phyloP scores from a whole-genome alignment of 768 basidiomycete genomes.

The Coprinopsis marcescibilis region DNA sequence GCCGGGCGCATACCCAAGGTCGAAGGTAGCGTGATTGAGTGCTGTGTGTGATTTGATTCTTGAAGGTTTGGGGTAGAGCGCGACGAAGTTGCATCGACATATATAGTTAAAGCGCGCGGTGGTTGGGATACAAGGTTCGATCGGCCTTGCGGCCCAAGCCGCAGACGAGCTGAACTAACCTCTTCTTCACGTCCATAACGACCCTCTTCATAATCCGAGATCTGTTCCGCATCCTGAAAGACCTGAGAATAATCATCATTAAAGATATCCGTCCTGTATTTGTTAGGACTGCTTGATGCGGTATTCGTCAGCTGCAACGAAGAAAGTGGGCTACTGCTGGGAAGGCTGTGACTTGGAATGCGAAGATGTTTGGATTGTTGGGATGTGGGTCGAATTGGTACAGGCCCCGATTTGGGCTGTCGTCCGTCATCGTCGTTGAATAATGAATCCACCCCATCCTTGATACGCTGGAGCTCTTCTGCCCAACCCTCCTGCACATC shows the following conservation, averaged over 20 bases:
- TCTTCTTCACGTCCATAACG: not conserved
- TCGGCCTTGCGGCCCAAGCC: conserved; percentile 47
- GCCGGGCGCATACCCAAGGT: conserved; percentile 59
- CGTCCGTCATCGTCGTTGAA: conserved; percentile 28
- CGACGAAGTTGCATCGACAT: conserved; percentile 54
- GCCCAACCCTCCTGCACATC: conserved; percentile 53
- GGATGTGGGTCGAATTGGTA: too few relatives aligned
- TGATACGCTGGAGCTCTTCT: conserved; percentile 63
- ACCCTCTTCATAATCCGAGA: not conserved
- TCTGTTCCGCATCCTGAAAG: conserved; percentile 1
- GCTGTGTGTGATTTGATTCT: not conserved
- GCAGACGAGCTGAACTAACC: too few relatives aligned
- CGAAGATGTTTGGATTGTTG: conserved; percentile 1
- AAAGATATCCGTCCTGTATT: not conserved
- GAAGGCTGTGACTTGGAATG: conserved; percentile 16
- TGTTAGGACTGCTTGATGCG: not conserved
- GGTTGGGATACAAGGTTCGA: conserved; percentile 57
- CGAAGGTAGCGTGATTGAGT: conserved; percentile 55
- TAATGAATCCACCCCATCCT: conserved; percentile 53
- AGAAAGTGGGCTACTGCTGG: conserved; percentile 42
- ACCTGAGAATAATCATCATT: too few relatives aligned
- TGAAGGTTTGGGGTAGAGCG: not conserved
- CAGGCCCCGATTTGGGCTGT: not conserved
- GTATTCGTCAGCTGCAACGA: conserved; percentile 6
- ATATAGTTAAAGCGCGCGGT: conserved; percentile 73